Percentiles rank a stretch among this genome's conserved stretches.
phyloP scores from a whole-genome alignment of 2,329 filamentous ascomycete genomes.

The Parascedosporium putredinis region DNA sequence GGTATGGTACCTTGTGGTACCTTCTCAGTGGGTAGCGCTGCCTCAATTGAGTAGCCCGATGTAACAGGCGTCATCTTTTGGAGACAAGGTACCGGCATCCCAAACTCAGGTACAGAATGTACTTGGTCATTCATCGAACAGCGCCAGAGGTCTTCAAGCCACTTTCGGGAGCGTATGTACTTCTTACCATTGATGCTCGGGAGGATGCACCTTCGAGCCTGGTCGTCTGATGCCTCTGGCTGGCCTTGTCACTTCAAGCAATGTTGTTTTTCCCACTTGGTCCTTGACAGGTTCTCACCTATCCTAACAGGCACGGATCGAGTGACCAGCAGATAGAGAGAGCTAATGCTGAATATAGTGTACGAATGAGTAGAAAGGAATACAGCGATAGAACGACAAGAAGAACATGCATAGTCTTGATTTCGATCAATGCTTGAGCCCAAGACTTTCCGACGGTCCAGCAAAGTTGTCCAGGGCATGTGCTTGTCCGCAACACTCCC shows the following conservation, averaged over 20 bases:
- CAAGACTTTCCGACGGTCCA: not conserved
- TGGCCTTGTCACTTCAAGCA: not conserved
- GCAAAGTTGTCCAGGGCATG: not conserved
- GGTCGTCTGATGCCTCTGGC: not conserved
- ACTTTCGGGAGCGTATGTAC: not conserved
- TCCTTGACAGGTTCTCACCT: no score
- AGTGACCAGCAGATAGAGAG: no score
- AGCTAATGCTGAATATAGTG: no score
- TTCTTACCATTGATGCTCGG: no score
- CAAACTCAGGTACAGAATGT: not conserved
- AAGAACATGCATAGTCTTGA: no score
- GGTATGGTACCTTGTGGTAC: not conserved
- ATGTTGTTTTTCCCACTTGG: not conserved
- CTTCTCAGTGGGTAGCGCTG: not conserved
- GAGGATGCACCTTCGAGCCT: not conserved
- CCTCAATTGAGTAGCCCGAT: not conserved
- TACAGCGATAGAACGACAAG: no score
- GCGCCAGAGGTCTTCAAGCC: not conserved
- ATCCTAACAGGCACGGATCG: no score
- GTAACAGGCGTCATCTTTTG: not conserved
- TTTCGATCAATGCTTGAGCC: no score
- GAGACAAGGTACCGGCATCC: slow-evolving; percentile 2
- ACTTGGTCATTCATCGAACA: not conserved
- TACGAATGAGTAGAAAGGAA: no score
- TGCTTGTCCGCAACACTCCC: no score